Evolutionary conservation across 225 moss, liverwort and hornwort genomes (phyloP).

Genomic region (Ulota crispa): DNA sequence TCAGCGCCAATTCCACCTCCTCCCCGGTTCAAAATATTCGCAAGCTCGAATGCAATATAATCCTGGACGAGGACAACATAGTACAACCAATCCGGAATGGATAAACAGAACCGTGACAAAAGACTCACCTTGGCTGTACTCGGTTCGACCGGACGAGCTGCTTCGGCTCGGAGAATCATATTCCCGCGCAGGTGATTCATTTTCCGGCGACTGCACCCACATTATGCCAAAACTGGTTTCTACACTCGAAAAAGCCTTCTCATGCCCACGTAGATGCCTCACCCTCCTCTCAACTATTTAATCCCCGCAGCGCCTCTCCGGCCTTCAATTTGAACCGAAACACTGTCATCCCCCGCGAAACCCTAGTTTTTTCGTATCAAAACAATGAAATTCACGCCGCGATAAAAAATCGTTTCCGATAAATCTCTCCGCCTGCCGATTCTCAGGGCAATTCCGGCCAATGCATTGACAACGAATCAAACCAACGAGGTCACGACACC

Average conservation of each 20-base stretch:
- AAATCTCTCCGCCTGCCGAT: not conserved
- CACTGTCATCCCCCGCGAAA: slow-evolving; percentile 2
- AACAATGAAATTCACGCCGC: not conserved
- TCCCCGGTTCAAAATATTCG: not conserved
- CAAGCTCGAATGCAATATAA: not conserved
- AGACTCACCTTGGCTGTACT: slow-evolving; percentile 42
- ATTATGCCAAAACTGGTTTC: slow-evolving; percentile 28
- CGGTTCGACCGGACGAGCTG: slow-evolving; percentile 35
- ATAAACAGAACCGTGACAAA: not conserved
- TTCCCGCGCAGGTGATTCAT: slow-evolving; percentile 29
- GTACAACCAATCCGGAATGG: not conserved
- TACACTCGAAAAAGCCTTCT: slow-evolving; percentile 19
- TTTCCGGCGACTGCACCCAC: slow-evolving; percentile 42
- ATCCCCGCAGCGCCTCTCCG: not conserved
- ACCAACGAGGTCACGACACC: not conserved
- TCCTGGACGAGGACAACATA: not conserved
- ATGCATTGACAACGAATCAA: not conserved
- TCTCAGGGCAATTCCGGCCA: not conserved
- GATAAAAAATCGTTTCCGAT: not conserved
- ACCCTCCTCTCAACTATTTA: not conserved
- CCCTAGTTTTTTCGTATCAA: slow-evolving; percentile 25
- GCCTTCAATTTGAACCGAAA: not conserved
- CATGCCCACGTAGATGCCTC: slow-evolving; percentile 23
- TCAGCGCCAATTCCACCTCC: not conserved
- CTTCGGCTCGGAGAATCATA: slow-evolving; percentile 42